Evolutionary conservation across 306 rosid species (phyloP).

Genomic region (Sophora flavescens): DNA sequence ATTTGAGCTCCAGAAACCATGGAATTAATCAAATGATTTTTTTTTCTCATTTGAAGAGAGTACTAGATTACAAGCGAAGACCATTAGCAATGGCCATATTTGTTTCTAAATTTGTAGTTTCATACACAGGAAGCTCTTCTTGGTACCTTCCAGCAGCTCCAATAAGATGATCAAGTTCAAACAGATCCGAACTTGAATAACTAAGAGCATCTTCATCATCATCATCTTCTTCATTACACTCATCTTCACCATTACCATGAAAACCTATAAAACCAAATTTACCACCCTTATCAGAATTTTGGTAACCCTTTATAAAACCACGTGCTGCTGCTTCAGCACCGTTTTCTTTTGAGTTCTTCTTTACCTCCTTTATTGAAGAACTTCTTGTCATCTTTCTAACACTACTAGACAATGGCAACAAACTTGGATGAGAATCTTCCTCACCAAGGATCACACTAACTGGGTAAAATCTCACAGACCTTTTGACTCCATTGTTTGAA

Average conservation of each 20-base stretch:
- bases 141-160: conserved; percentile 72
- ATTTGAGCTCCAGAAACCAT: conserved; percentile 16
- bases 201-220: conserved; percentile 62
- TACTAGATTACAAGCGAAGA: conserved; percentile 50
- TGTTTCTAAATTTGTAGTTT: conserved; percentile 72
- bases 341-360: conserved; percentile 42
- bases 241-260: conserved; percentile 42
- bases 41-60: too few relatives aligned
- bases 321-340: neutral
- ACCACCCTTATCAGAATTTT: conserved; percentile 2
- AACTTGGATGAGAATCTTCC: conserved; percentile 60
- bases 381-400: conserved; percentile 42
- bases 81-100: conserved; percentile 82
- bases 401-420: conserved; percentile 47
- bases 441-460: conserved; percentile 64
- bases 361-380: conserved; percentile 39
- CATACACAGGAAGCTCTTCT: conserved; percentile 87
- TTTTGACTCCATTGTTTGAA: conserved; percentile 48
- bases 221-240: conserved; percentile 30
- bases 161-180: conserved; percentile 74
- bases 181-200: conserved; percentile 79
- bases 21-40: conserved; percentile 41
- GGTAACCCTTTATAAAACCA: neutral
- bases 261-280: conserved; percentile 42
- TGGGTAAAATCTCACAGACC: conserved; percentile 71